Evolutionary conservation across 2,329 filamentous ascomycete species (phyloP).

Genomic region (Orbilia brochopaga): DNA sequence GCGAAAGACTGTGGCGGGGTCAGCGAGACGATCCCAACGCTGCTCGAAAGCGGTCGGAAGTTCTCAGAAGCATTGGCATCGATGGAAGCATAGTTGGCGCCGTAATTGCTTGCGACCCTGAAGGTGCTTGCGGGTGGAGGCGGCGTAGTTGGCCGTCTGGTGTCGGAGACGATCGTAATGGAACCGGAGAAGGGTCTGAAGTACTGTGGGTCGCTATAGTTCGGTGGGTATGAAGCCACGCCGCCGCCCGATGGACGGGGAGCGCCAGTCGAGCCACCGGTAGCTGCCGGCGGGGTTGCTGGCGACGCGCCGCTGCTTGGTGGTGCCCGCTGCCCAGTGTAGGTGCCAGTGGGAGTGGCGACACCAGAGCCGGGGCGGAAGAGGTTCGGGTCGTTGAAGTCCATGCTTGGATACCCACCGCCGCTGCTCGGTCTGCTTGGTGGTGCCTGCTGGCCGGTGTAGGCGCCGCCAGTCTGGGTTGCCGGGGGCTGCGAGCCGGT

Average conservation of each 20-base stretch:
- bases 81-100: constrained; percentile 35
- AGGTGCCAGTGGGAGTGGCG: not conserved
- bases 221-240: constrained; percentile 23
- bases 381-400: constrained; percentile 43
- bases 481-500: not conserved
- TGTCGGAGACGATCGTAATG: constrained; percentile 33
- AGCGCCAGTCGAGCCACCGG: not conserved
- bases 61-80: constrained; percentile 36
- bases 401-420: constrained; percentile 39
- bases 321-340: not conserved
- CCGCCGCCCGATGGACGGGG: constrained; percentile 12
- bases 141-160: constrained; percentile 11
- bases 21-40: constrained; percentile 29
- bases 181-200: constrained; percentile 26
- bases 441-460: constrained; percentile 3
- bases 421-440: constrained; percentile 11
- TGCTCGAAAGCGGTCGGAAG: constrained; percentile 27
- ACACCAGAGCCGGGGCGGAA: constrained; percentile 19
- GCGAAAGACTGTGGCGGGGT: constrained; percentile 39
- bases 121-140: constrained; percentile 26
- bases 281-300: not conserved
- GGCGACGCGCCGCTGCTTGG: constrained; percentile 2
- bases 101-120: constrained; percentile 18
- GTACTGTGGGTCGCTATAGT: constrained; percentile 33
- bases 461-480: not conserved